phyloP scores from a whole-genome alignment of 345 rosid genomes.

The Lagerstroemia speciosa region DNA sequence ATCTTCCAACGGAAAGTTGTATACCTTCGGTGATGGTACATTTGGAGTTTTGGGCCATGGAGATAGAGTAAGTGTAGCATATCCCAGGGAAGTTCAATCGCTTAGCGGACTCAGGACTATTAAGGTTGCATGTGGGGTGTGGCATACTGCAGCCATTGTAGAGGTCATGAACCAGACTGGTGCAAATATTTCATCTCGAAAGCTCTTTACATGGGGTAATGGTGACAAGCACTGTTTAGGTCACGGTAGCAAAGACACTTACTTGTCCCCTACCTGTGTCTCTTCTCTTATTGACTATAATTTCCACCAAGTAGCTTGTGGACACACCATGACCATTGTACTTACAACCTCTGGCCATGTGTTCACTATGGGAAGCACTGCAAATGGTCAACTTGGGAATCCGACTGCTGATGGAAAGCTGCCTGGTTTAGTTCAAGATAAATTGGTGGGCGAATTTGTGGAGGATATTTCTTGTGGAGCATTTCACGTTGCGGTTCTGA shows the following conservation, averaged over 20 bases:
- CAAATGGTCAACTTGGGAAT: constrained; percentile 74
- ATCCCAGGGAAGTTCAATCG: constrained; percentile 71
- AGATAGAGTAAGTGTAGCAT: constrained; percentile 54
- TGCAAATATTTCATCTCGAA: constrained; percentile 39
- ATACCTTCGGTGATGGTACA: constrained; percentile 90
- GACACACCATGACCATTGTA: constrained; percentile 72
- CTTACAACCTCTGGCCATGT: constrained; percentile 95
- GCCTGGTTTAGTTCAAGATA: constrained; percentile 78
- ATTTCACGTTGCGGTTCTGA: constrained; percentile 71
- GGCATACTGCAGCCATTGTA: constrained; percentile 98
- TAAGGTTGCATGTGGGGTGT: constrained; percentile 88
- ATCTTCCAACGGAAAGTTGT: constrained; percentile 77
- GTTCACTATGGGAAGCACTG: constrained; percentile 75
- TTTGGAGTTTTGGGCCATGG: constrained; percentile 93
- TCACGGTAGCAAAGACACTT: constrained; percentile 80
- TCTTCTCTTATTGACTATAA: constrained; percentile 84
- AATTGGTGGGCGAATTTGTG: constrained; percentile 82
- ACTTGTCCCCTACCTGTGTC: constrained; percentile 74
- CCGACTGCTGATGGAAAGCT: constrained; percentile 57
- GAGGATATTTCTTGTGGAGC: constrained; percentile 92
- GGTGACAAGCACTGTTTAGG: constrained; percentile 87
- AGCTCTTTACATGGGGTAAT: constrained; percentile 96
- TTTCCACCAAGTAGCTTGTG: constrained; percentile 82
- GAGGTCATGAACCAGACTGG: constrained; percentile 64
- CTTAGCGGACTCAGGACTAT: constrained; percentile 62